phyloP scores from a whole-genome alignment of 108 stramenopile species.

The Bacterosira constricta region DNA sequence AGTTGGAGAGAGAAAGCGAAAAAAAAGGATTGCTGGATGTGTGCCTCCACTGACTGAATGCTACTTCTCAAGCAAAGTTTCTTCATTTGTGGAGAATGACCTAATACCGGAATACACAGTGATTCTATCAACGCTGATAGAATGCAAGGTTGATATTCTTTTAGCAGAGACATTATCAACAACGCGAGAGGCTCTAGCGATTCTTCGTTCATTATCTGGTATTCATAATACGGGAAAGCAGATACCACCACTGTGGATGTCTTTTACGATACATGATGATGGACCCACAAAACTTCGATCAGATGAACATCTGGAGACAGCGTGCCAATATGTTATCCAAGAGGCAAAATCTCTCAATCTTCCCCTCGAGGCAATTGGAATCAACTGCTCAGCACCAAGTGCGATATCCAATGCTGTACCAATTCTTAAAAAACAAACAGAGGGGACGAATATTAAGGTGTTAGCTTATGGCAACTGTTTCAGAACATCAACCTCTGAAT shows the following conservation, averaged over 20 bases:
- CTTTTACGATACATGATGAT: slow-evolving; percentile 48
- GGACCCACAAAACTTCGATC: slow-evolving; percentile 29
- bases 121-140: slow-evolving; percentile 39
- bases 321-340: slow-evolving; percentile 17
- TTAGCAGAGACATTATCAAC: slow-evolving; percentile 54
- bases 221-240: background rate
- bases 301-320: slow-evolving; percentile 31
- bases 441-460: slow-evolving; percentile 16
- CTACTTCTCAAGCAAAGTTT: slow-evolving; percentile 39
- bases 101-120: slow-evolving; percentile 28
- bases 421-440: slow-evolving; percentile 1
- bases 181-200: slow-evolving; percentile 35
- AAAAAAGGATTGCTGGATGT: slow-evolving; percentile 39
- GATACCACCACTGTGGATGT: slow-evolving; percentile 41
- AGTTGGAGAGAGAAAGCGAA: background rate
- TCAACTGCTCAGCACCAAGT: slow-evolving; percentile 49
- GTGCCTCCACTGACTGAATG: slow-evolving; percentile 54
- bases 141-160: slow-evolving; percentile 40
- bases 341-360: slow-evolving; percentile 11
- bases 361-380: slow-evolving; percentile 37
- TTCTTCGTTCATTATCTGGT: slow-evolving; percentile 18
- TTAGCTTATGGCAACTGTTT: slow-evolving; percentile 51
- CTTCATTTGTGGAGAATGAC: slow-evolving; percentile 9
- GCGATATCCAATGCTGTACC: slow-evolving; percentile 38
- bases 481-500: slow-evolving; percentile 49